Conservation (phyloP, 129 eudicot genomes). For the Flaveria linearis region DNA sequence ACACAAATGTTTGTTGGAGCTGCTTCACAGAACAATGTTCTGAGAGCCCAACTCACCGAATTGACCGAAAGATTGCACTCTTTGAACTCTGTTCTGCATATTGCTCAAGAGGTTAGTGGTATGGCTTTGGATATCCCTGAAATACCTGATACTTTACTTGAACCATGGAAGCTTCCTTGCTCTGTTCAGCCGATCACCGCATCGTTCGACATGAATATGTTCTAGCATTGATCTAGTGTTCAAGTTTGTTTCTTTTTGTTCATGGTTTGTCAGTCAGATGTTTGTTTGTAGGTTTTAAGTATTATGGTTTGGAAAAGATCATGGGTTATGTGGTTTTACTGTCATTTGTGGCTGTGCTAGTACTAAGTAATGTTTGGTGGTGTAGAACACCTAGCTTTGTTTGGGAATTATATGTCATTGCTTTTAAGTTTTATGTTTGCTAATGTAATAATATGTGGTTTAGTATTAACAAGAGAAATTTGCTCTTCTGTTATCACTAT, state of each 20-base stretch:
- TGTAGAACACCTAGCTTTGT: slow-evolving; percentile 3
- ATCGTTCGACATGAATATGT: slow-evolving; percentile 41
- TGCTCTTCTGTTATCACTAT: not conserved
- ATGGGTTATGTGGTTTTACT: not conserved
- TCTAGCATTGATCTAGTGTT: slow-evolving; percentile 32
- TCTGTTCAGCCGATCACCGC: slow-evolving; percentile 54
- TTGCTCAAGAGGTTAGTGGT: slow-evolving; percentile 60
- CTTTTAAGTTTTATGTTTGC: not conserved
- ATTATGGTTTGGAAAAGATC: slow-evolving; percentile 6
- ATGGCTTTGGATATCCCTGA: slow-evolving; percentile 56
- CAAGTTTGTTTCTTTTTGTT: not conserved
- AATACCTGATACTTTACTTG: slow-evolving; percentile 53
- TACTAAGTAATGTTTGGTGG: not conserved
- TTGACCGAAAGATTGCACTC: slow-evolving; percentile 64
- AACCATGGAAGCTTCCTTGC: slow-evolving; percentile 79
- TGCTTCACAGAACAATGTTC: slow-evolving; percentile 57
- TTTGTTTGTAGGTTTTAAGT: slow-evolving; percentile 1
- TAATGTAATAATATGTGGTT: not conserved
- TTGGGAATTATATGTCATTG: not conserved
- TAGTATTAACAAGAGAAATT: not conserved
- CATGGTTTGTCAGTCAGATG: not conserved
- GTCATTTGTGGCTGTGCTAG: not conserved
- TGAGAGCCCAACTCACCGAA: slow-evolving; percentile 64
- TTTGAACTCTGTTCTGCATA: slow-evolving; percentile 49
- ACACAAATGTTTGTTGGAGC: slow-evolving; percentile 41